Conservation (phyloP, 495 filamentous ascomycete genomes). For the Tricharina praecox region DNA sequence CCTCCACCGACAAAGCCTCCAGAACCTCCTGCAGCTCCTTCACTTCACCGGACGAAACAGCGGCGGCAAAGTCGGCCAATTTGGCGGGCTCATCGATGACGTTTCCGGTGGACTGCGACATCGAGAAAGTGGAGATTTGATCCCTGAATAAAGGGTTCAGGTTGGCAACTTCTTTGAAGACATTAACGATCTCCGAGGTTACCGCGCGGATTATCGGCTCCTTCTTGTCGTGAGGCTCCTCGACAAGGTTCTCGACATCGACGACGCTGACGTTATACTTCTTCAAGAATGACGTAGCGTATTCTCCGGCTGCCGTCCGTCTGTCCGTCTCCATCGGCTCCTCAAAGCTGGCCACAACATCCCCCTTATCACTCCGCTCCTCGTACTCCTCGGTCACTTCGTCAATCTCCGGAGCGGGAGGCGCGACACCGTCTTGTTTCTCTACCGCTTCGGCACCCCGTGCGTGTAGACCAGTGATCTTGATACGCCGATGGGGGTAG, state of each 20-base stretch:
- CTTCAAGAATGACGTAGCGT: slow-evolving; percentile 77
- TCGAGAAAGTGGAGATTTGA: slow-evolving; percentile 92
- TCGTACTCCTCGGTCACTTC: slow-evolving; percentile 36
- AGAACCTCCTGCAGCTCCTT: slow-evolving; percentile 90
- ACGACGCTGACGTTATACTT: slow-evolving; percentile 85
- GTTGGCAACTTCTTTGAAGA: slow-evolving; percentile 88
- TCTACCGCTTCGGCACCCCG: slow-evolving; percentile 9
- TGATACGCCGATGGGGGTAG: slow-evolving; percentile 90
- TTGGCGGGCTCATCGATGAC: slow-evolving; percentile 87
- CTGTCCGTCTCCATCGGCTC: slow-evolving; percentile 37
- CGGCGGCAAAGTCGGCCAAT: slow-evolving; percentile 91
- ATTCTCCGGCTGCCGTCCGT: slow-evolving; percentile 34
- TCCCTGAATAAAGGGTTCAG: slow-evolving; percentile 93
- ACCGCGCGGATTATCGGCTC: slow-evolving; percentile 72
- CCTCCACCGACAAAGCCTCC: slow-evolving; percentile 70
- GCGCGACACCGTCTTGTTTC: slow-evolving; percentile 25
- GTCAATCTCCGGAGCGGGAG: slow-evolving; percentile 36
- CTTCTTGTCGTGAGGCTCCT: slow-evolving; percentile 80
- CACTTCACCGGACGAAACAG: slow-evolving; percentile 77
- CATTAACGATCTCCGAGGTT: slow-evolving; percentile 93
- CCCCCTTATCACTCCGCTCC: slow-evolving; percentile 56
- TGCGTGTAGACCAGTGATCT: slow-evolving; percentile 56
- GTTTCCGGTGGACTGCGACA: slow-evolving; percentile 85
- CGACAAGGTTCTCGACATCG: slow-evolving; percentile 78
- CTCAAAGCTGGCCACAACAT: slow-evolving; percentile 95